Evolutionary conservation across 139 green algal species (phyloP), one percentile per base, ranked within the genome.

Genomic region (Picochlorum sp.): DNA sequence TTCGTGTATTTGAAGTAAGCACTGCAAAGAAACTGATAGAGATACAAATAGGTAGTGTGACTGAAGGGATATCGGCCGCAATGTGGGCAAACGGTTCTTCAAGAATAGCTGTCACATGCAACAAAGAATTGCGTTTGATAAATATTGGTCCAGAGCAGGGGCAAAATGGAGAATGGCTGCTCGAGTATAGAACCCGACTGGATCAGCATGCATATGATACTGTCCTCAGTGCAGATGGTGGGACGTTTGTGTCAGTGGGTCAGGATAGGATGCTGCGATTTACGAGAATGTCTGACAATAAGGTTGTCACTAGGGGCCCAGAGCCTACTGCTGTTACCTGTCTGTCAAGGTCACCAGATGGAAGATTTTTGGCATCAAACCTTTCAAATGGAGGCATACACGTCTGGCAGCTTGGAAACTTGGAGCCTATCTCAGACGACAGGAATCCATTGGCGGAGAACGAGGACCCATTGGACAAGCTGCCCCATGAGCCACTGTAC

Each of bases 171-270:
- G 67, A 62, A 26, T 38, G 69, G n/a, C 37, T 26, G 13, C n/a
- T 47, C 18, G 63, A 59, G 18, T 51, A 51, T 26, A 64, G 56
- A 60, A 20, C 4, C 10, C 21, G 49, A 34, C 51, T 86, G 71
- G 64, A 73, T 5, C 49, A 81, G 37, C 63, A 83, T 13, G 72
- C 95, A 31, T 88, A 93, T 66, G 90, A 97, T 73, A 66, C 92
- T 37, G 74, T 81, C 3, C 62, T 93, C 8, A 86, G 69, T 9
- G 57, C 26, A 9, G 82, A 90, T 59, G 85, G 90, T 3, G 44
- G 30, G 9, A 65, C 66, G 21, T 47, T 92, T 45, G 64, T 92
- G 10, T 65, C 81, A 7, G 85, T 86, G 14, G 78, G 68, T 38
- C 80, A 70, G 63, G 83, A 95, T 94, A 49, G 45, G 38, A 24